Percentiles rank a stretch among this genome's conserved stretches.
Conservation (phyloP, 345 rosid species). For the Turnera subulata region DNA sequence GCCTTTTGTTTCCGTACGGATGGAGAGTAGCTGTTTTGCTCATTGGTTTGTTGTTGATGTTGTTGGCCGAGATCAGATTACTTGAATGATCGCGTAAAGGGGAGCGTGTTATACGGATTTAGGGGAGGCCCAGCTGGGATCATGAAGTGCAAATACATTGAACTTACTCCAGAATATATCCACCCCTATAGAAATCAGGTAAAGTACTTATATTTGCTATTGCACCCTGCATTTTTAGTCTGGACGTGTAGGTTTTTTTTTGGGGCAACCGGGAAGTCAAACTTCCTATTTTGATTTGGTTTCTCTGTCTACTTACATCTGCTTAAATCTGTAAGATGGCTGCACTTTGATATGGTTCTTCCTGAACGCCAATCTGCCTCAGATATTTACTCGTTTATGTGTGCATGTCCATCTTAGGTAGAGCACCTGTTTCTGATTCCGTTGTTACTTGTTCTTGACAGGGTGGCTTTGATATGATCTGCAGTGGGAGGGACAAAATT, state of each 20-base stretch:
- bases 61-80: conserved; percentile 47
- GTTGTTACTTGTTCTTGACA: conserved; percentile 17
- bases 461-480: conserved; percentile 99
- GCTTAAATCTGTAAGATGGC: too few relatives aligned
- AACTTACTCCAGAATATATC: conserved; percentile 62
- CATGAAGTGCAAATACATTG: conserved; percentile 84
- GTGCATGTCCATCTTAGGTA: neutral
- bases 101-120: conserved; percentile 77
- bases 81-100: conserved; percentile 67
- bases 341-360: neutral
- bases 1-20: neutral
- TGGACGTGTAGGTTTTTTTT: too few relatives aligned
- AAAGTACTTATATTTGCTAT: conserved; percentile 3
- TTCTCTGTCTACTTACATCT: too few relatives aligned
- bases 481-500: conserved; percentile 99
- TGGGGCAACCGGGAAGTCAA: too few relatives aligned
- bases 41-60: neutral
- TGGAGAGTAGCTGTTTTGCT: too few relatives aligned
- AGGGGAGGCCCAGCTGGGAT: conserved; percentile 98
- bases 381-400: neutral
- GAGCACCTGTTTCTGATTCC: neutral
- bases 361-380: neutral
- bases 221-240: too few relatives aligned
- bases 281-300: too few relatives aligned
- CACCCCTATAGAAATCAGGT: conserved; percentile 93